These are phyloP conservation scores for Fusarium ambrosium DNA, from an alignment of 2,329 filamentous ascomycete species.

Conservation along the genomic window DNA sequence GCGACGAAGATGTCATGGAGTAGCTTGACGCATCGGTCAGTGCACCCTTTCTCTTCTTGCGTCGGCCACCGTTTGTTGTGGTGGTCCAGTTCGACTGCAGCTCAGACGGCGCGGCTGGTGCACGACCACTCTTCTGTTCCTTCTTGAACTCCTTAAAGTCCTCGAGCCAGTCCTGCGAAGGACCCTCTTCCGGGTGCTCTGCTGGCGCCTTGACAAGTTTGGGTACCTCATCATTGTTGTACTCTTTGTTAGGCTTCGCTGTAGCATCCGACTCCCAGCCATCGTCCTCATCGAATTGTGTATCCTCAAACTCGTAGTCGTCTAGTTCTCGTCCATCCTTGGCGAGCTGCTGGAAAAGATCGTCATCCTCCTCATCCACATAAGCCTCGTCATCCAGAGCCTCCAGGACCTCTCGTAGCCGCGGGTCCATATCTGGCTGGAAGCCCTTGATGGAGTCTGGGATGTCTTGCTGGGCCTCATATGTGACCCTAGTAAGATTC, in stretches of 20 bases:
- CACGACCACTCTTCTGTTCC: constrained; percentile 69
- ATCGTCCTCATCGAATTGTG: constrained; percentile 75
- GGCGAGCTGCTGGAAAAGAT: constrained; percentile 83
- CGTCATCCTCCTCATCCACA: constrained; percentile 89
- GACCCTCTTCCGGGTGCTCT: constrained; percentile 70
- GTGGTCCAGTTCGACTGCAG: constrained; percentile 80
- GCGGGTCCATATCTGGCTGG: constrained; percentile 97
- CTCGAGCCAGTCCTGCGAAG: constrained; percentile 86
- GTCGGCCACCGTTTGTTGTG: constrained; percentile 82
- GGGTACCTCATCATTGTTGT: constrained; percentile 62
- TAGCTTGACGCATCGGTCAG: constrained; percentile 88
- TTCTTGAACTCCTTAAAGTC: constrained; percentile 97
- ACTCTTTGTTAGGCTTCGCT: constrained; percentile 78
- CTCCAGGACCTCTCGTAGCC: constrained; percentile 90
- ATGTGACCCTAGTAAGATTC: constrained; percentile 81
- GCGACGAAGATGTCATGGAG: constrained; percentile 91
- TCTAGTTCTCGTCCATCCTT: constrained; percentile 80
- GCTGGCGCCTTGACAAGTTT: constrained; percentile 61
- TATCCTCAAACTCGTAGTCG: constrained; percentile 82
- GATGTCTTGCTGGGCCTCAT: constrained; percentile 93
- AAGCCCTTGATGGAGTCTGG: constrained; percentile 94
- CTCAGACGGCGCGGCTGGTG: constrained; percentile 66
- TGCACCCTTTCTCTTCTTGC: constrained; percentile 96
- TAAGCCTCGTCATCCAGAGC: constrained; percentile 96
- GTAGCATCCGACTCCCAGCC: constrained; percentile 98